Conservation (phyloP, 129 eudicot species). For the Dittrichia graveolens region DNA sequence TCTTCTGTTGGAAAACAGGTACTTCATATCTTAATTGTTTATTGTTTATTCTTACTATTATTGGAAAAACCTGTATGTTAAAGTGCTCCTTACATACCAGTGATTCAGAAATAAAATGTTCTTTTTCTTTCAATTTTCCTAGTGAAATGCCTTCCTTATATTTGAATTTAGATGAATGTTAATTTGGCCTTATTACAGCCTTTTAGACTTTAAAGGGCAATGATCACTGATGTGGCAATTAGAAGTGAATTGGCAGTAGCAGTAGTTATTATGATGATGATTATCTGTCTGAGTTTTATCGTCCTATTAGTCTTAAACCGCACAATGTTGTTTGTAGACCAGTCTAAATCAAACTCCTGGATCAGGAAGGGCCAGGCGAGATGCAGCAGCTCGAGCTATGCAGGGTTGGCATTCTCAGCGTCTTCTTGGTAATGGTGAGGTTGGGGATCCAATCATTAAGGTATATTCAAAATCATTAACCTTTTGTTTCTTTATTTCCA, state of each 20-base stretch:
- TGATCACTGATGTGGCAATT: neutral
- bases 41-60: neutral
- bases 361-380: constrained; percentile 91
- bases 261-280: no score
- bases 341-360: constrained; percentile 69
- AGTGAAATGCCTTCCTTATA: constrained; percentile 3
- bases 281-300: no score
- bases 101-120: neutral
- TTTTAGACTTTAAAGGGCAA: neutral
- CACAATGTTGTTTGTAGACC: constrained; percentile 39
- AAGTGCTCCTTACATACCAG: neutral
- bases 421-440: constrained; percentile 84
- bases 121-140: neutral
- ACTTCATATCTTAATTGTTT: constrained; percentile 18
- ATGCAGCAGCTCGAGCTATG: constrained; percentile 99
- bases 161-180: neutral
- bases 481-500: neutral
- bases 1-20: constrained; percentile 69
- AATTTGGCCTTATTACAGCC: neutral
- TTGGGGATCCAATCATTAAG: constrained; percentile 89
- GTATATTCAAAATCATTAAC: constrained; percentile 35
- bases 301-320: neutral
- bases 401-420: constrained; percentile 99
- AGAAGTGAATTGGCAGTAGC: constrained; percentile 1
- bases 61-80: neutral